Evolutionary conservation across 1,284 basidiomycete species (phyloP), one percentile per base, ranked within the genome.

Genomic region (Boletus smithii): DNA sequence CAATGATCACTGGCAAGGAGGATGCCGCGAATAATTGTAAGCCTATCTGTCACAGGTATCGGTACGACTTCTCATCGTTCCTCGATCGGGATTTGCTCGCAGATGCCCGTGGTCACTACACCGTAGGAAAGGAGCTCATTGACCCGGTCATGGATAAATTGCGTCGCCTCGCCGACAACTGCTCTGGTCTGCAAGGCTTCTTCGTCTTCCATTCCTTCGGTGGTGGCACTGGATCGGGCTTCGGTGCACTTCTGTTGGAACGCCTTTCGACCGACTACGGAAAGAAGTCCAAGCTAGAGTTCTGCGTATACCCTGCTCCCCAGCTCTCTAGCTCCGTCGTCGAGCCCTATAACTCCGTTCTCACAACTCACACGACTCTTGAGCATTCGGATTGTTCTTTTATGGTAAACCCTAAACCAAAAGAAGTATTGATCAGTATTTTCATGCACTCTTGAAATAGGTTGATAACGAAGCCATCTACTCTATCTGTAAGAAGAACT

Each of bases 171-270:
- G 92, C 95, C 49, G 97, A 99, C 74, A 97, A 95, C 75, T 97
- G 95, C 78, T 86, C 87, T 37, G 97, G 97, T 68, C 86, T 99
- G 37, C 97, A 99, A 73, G 95, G 97, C 61, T 99, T 99, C 83
- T 99, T 99, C 69, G 93, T 99, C 66, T 99, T 99, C 85, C 97
- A 99, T 78, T 99, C 97, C 37, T 97, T 98, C 66, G 97, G 97
- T 68, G 97, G 97, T 71, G 97, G 97, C 72, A 99, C 95, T 61
- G 97, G 97, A 65, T 99, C 97, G 54, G 97, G 97, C 62, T 98
- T 99, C 70, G 97, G 97, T 68, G 95, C 97, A 45, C 87, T 99
- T 60, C 79, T 99, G 47, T 81, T 99, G 55, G 97, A 99, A 74
- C 85, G 93, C 53, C 85, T 99, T 53, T 95, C 95, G 35, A 87